A percentile compares a stretch with the other conserved stretches of the same genome.
Evolutionary conservation across 1,284 basidiomycete genomes (phyloP).

Genomic region (Coriolopsis trogii): DNA sequence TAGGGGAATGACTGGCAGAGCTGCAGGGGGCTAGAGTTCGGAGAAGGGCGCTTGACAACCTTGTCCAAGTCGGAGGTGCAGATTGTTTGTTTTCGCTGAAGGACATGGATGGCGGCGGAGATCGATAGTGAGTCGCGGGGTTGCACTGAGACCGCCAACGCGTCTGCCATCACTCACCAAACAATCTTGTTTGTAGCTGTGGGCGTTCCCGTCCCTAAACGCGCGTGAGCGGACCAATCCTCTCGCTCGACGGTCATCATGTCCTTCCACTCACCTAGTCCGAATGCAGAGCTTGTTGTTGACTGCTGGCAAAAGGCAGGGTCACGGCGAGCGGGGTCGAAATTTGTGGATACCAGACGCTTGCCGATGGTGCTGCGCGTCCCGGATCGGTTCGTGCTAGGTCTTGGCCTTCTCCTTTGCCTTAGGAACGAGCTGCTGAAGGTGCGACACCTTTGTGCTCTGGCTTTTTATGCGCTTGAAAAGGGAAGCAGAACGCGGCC

Average conservation of each 20-base stretch:
- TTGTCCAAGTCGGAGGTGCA: constrained; percentile 7
- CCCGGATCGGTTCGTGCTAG: too few species aligned
- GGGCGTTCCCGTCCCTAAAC: constrained; percentile 13
- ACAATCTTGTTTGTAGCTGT: constrained; percentile 22
- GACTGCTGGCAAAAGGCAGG: background rate
- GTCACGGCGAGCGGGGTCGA: too few species aligned
- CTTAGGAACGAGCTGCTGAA: too few species aligned
- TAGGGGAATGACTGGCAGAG: background rate
- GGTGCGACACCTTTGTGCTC: too few species aligned
- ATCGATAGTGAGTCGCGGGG: constrained; percentile 16
- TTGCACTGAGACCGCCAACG: background rate
- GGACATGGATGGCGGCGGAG: constrained; percentile 13
- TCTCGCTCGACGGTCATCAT: background rate
- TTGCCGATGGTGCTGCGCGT: too few species aligned
- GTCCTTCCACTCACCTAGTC: constrained; percentile 6
- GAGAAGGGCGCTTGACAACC: constrained; percentile 7
- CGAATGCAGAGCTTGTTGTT: background rate
- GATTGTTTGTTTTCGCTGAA: constrained; percentile 6
- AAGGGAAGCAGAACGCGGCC: too few species aligned
- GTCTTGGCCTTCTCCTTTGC: too few species aligned
- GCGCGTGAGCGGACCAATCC: constrained; percentile 6
- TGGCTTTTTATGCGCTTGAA: too few species aligned
- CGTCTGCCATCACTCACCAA: constrained; percentile 14
- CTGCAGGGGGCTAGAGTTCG: background rate
- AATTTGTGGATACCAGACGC: too few species aligned